These are phyloP conservation scores for Ramalina peruviana DNA, from an alignment of 495 filamentous ascomycete species.

Conservation along the genomic window DNA sequence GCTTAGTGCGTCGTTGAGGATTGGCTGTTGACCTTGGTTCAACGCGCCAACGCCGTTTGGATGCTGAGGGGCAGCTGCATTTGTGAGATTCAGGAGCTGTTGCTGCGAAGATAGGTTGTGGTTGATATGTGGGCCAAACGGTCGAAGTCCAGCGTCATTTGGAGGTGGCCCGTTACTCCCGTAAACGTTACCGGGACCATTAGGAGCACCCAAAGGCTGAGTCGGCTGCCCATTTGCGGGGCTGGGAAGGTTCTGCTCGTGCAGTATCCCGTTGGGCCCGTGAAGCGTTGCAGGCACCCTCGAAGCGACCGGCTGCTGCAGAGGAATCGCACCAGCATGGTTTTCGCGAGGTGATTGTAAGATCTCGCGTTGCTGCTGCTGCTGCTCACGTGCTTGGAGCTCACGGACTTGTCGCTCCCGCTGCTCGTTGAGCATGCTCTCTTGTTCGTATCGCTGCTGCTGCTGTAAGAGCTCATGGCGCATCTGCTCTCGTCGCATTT, in stretches of 20 bases:
- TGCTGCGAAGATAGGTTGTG: constrained; percentile 41
- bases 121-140: constrained; percentile 49
- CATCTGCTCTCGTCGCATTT: constrained; percentile 5
- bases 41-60: constrained; percentile 42
- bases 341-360: constrained; percentile 55
- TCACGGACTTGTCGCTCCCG: constrained; percentile 40
- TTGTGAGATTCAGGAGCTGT: constrained; percentile 42
- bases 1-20: constrained; percentile 90
- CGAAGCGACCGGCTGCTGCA: constrained; percentile 84
- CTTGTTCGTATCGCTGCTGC: constrained; percentile 51
- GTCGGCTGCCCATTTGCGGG: constrained; percentile 34
- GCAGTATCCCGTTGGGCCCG: constrained; percentile 73
- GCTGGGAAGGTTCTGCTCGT: constrained; percentile 42
- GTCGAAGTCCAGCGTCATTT: constrained; percentile 40
- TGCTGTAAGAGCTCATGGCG: constrained; percentile 46
- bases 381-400: constrained; percentile 34
- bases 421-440: constrained; percentile 21
- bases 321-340: constrained; percentile 66
- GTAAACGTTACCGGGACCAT: constrained; percentile 50
- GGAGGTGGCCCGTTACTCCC: constrained; percentile 50
- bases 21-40: constrained; percentile 83
- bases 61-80: constrained; percentile 32
- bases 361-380: constrained; percentile 38
- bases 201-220: constrained; percentile 51
- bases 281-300: constrained; percentile 68